Evolutionary conservation across 75 land plant species (phyloP).

Genomic region (Isoetes taiwanensis): DNA sequence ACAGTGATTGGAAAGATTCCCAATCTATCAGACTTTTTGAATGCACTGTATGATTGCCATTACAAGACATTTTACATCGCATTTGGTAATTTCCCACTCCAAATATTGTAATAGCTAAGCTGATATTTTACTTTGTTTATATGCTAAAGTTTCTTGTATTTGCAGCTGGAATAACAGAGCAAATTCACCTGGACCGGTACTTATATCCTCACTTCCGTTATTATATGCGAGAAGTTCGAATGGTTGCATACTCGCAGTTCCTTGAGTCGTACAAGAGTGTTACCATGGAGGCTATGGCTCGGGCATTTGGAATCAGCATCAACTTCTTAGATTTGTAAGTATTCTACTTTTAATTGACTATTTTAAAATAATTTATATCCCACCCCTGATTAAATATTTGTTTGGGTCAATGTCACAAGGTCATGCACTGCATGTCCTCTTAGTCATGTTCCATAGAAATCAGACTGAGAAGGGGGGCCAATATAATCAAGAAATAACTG

Average conservation of each 20-base stretch:
- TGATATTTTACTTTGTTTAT: background rate
- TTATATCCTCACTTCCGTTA: constrained; percentile 84
- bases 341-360: background rate
- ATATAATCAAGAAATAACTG: background rate
- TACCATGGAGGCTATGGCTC: constrained; percentile 99
- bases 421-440: background rate
- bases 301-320: constrained; percentile 86
- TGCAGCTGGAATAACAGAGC: constrained; percentile 72
- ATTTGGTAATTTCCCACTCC: constrained; percentile 43
- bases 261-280: constrained; percentile 98
- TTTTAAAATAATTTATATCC: too few relatives aligned
- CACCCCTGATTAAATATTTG: too few relatives aligned
- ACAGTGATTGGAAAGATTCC: constrained; percentile 87
- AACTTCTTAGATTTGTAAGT: constrained; percentile 85
- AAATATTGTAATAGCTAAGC: constrained; percentile 1
- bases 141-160: background rate
- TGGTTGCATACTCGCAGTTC: constrained; percentile 90
- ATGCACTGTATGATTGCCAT: constrained; percentile 81
- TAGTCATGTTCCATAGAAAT: background rate
- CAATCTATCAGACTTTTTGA: constrained; percentile 74
- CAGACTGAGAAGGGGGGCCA: background rate
- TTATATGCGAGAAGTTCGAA: constrained; percentile 93
- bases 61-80: constrained; percentile 82
- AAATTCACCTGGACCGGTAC: constrained; percentile 81
- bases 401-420: background rate